phyloP scores from a whole-genome alignment of 345 rosid genomes.

The Citrus cavaleriei region DNA sequence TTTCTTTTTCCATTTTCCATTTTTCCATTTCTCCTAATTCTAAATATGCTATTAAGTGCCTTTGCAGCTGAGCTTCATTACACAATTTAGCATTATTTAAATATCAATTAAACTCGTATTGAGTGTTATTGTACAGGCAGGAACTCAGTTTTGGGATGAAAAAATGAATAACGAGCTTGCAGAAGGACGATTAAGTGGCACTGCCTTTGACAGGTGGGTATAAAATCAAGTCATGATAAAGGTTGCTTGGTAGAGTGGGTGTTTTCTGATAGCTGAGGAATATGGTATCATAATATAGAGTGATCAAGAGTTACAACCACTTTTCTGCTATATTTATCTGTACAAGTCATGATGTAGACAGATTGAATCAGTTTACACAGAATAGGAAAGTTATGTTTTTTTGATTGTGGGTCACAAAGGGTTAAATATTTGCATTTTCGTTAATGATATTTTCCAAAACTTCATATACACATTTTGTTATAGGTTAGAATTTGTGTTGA shows the following conservation, averaged over 20 bases:
- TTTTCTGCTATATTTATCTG: not conserved
- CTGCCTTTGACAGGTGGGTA: constrained; percentile 74
- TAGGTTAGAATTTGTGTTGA: not conserved
- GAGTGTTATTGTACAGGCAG: constrained; percentile 51
- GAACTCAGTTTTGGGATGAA: constrained; percentile 98
- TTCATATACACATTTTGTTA: not conserved
- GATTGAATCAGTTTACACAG: not conserved
- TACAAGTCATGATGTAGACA: not conserved
- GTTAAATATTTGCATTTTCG: not conserved
- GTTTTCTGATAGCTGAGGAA: not conserved
- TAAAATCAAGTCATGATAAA: not conserved
- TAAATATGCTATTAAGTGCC: not conserved
- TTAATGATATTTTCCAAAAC: not conserved
- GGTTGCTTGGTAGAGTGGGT: not conserved
- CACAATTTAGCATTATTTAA: not conserved
- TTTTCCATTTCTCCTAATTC: not conserved
- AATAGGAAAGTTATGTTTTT: not conserved
- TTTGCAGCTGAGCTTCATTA: not conserved
- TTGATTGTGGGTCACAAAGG: not conserved
- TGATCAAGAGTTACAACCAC: not conserved
- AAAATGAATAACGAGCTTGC: constrained; percentile 82
- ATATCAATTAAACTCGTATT: not conserved
- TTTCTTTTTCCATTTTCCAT: not conserved
- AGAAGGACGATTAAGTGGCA: constrained; percentile 72
- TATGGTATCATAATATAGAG: not conserved